Conservation (phyloP, 805 yeast species). For the Wickerhamiella occidentalis region DNA sequence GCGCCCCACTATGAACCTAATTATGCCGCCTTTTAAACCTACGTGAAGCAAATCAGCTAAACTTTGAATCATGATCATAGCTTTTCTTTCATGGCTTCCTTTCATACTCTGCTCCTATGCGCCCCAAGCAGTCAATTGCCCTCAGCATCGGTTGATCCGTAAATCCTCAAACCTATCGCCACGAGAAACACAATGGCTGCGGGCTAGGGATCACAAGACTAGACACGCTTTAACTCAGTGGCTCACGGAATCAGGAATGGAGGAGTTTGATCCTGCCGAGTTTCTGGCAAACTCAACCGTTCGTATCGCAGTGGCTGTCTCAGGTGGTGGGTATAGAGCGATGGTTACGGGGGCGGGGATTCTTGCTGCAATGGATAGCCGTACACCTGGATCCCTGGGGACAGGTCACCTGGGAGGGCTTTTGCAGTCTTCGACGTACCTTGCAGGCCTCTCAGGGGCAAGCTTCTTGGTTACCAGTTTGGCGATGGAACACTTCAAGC, state of each 20-base stretch:
- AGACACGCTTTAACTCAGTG: neutral
- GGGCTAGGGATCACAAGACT: neutral
- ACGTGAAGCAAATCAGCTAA: too few species aligned
- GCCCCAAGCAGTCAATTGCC: neutral
- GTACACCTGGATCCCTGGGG: neutral
- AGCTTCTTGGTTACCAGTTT: conserved; percentile 49
- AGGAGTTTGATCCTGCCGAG: conserved; percentile 6
- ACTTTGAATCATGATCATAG: too few species aligned
- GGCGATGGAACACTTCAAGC: conserved; percentile 27
- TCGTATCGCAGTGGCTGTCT: conserved; percentile 7
- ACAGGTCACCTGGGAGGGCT: conserved; percentile 33
- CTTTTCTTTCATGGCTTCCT: neutral
- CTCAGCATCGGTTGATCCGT: neutral
- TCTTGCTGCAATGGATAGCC: conserved; percentile 8
- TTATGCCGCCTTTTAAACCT: too few species aligned
- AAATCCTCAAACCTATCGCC: neutral
- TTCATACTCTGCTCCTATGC: neutral
- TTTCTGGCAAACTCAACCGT: neutral
- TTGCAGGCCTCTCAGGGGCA: conserved; percentile 59
- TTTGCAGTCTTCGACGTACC: conserved; percentile 40
- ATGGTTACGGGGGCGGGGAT: conserved; percentile 10
- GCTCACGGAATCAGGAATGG: neutral
- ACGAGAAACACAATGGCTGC: neutral
- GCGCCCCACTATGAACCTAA: too few species aligned
- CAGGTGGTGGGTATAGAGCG: conserved; percentile 12